Base-by-base conservation (phyloP, 2,329 filamentous ascomycete genomes). In the Elsinoe perseae region DNA sequence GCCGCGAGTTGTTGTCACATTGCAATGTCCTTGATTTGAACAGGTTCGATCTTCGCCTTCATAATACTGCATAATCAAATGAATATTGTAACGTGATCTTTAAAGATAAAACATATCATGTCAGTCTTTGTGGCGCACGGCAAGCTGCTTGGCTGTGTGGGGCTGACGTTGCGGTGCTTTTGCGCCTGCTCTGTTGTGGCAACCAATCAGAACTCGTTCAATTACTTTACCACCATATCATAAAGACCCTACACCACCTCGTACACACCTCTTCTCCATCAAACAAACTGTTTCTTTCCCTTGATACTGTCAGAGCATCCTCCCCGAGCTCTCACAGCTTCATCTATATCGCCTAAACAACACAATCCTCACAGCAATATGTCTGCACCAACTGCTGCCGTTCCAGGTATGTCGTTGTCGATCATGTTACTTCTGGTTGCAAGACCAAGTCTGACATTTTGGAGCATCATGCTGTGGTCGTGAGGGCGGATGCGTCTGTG, bases 401-500 rank as follows among this genome's bases (percentile, higher is more conserved):
- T 76, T 63, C 78, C 77, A 56, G 65, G 69, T 44, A 79, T 21
- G 53, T 43, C 52, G 21, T 43, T 6, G 20, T 9, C 23, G 25
- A 30, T 10, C n/a, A 42, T 43, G 4, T 46, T 27, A 20, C 10
- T 20, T 21, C 16, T 9, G 18, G 20, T 28, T 68, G 53, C 44
- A 75, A 75, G 72, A 68, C 70, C 62, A 61, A 64, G 50, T 61
- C 68, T 42, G 65, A 63, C 50, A 58, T 67, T 52, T 75, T 63
- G 77, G 77, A 57, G 65, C 69, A 38, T 79, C 77, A 64, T 84
- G 81, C 79, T 84, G 81, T 71, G 78, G 78, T 70, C 78, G 77
- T 64, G 74, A 65, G 16, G 65, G 77, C 64, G 74, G 75, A 61
- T 75, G 73, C 64, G 71, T 74, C 65, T 84, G 81, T 64, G 77